phyloP scores from a whole-genome alignment of 176 grass and related monocot genomes.

The Oryza longistaminata region DNA sequence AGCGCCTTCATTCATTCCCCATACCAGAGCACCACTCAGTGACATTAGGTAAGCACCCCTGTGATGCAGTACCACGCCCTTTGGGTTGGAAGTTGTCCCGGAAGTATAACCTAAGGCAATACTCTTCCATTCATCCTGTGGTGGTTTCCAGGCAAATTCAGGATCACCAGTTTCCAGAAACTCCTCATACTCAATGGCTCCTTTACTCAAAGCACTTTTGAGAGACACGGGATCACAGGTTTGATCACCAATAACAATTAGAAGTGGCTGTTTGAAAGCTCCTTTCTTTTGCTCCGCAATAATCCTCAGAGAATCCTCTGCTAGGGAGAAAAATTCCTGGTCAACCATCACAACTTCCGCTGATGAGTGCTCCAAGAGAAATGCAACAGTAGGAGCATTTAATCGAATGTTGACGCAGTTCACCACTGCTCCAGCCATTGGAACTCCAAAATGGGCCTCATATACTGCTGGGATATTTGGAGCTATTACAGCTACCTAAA shows the following conservation, averaged over 20 bases:
- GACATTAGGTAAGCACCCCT: conserved; percentile 93
- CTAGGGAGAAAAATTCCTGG: conserved; percentile 80
- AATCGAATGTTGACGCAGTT: conserved; percentile 80
- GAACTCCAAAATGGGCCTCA: conserved; percentile 94
- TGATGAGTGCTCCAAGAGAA: conserved; percentile 75
- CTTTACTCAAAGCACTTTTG: conserved; percentile 61
- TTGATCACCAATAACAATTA: conserved; percentile 79
- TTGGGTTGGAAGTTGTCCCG: conserved; percentile 83
- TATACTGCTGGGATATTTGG: conserved; percentile 93
- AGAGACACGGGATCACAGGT: conserved; percentile 59
- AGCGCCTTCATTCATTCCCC: conserved; percentile 70
- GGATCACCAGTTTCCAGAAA: conserved; percentile 78
- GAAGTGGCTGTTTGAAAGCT: conserved; percentile 65
- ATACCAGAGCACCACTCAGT: conserved; percentile 61
- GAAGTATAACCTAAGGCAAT: conserved; percentile 90
- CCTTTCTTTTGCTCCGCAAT: conserved; percentile 56
- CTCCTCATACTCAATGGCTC: conserved; percentile 75
- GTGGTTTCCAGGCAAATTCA: conserved; percentile 73
- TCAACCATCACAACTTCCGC: conserved; percentile 82
- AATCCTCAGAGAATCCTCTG: conserved; percentile 74
- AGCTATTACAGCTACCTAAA: conserved; percentile 86
- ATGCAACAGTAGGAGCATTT: conserved; percentile 75
- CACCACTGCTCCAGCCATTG: conserved; percentile 89
- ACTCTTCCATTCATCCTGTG: conserved; percentile 90
- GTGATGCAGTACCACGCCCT: conserved; percentile 88